These are phyloP conservation scores for Linnemannia schmuckeri DNA, from an alignment of 192 early-diverging fungal genomes.

Conservation along the genomic window DNA sequence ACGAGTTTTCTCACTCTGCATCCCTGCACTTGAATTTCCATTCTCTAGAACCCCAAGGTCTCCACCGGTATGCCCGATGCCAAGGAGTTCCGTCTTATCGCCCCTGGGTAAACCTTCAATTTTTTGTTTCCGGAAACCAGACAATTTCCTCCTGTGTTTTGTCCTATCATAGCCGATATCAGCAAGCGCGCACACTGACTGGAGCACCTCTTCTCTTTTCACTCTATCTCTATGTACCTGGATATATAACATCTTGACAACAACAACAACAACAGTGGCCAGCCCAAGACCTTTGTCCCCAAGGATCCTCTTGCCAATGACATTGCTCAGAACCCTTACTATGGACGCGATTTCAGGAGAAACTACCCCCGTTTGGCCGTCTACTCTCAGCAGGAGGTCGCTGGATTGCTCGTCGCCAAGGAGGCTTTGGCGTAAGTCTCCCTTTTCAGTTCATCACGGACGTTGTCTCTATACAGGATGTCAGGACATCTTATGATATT, in stretches of 20 bases:
- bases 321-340: slow-evolving; percentile 91
- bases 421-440: slow-evolving; percentile 37
- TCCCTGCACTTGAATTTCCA: not conserved
- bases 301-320: slow-evolving; percentile 70
- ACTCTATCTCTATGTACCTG: slow-evolving; percentile 49
- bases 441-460: not conserved
- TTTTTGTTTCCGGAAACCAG: not conserved
- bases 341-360: slow-evolving; percentile 89
- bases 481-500: not conserved
- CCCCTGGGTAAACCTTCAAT: slow-evolving; percentile 64
- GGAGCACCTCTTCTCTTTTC: not conserved
- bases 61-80: slow-evolving; percentile 76
- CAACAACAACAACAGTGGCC: slow-evolving; percentile 33
- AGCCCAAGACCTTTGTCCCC: slow-evolving; percentile 65
- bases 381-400: slow-evolving; percentile 85
- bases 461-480: not conserved
- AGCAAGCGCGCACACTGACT: not conserved
- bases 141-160: not conserved
- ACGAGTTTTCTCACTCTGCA: not conserved
- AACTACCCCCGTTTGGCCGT: slow-evolving; percentile 90
- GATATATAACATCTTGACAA: not conserved
- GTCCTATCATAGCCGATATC: not conserved
- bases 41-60: slow-evolving; percentile 68
- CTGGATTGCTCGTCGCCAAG: slow-evolving; percentile 67
- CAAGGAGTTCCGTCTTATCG: slow-evolving; percentile 77